Base-by-base conservation (phyloP, 1,284 basidiomycete genomes). In the Pseudozyma sp. region DNA sequence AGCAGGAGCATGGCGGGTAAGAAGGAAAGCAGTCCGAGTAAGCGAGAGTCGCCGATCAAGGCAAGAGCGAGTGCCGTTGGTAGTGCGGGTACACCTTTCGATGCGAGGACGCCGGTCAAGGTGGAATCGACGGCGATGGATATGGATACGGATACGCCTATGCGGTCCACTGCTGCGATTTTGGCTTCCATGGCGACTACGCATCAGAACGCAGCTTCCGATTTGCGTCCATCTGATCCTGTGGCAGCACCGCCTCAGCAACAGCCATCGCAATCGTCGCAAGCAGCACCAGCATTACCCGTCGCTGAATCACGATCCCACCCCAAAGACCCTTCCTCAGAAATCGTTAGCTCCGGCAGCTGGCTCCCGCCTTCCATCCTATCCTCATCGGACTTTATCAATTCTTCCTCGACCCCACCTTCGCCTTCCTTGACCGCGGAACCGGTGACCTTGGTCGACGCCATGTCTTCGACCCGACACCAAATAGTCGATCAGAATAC, bases 381-480 rank as follows among this genome's bases (percentile, higher is more conserved):
- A 11, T 18, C 48, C 10, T 9, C 40, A 35, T n/a, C 21, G 14
- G 13, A 39, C 12, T 53, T 43, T 19, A 8, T 47, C 25, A 14
- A 31, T 16, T 58, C 52, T 7, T 43, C 39, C 3, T 60, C 56
- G 18, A 25, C 9, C 5, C 45, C 49, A 0, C 25, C n/a, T 34
- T 70, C 61, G 5, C 60, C 67, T 11, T 14, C 18, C 2, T n/a
- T 64, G 19, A 49, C 48, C 16, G 25, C 52, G 1, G 19, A 21
- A 5, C 43, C 69, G 3, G 55, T 71, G 0, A 63, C 70, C 0
- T 56, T 67, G 1, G 63, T 72, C 43, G 63, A 72, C 59, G 63
- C 64, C 36, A 48, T 63, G 56, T 63, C 69, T n/a, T 18, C 58
- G 9, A 19, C n/a, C 2, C 9, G 6, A 45, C 47, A 49, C 12